A percentile compares a stretch with the other conserved stretches of the same genome.
phyloP scores from a whole-genome alignment of 768 basidiomycete species.

The Termitomyces sp. region DNA sequence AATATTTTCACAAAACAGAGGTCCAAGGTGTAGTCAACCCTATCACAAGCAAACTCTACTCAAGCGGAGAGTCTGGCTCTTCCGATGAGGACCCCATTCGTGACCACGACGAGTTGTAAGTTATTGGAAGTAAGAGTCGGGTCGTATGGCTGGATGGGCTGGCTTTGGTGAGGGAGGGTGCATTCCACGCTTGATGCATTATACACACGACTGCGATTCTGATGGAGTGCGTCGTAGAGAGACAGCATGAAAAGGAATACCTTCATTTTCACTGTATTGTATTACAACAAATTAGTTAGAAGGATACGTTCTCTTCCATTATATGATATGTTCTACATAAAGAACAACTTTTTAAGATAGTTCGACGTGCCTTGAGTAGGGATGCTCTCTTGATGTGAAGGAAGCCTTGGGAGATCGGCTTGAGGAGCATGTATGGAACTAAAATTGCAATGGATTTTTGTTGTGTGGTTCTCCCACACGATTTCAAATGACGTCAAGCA shows the following conservation, averaged over 20 bases:
- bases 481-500: too few relatives aligned
- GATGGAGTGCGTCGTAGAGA: constrained; percentile 5
- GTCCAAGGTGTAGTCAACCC: constrained; percentile 74
- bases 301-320: constrained; percentile 1
- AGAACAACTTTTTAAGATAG: background rate
- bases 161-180: background rate
- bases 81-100: constrained; percentile 33
- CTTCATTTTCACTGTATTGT: constrained; percentile 12
- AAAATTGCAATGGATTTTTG: too few relatives aligned
- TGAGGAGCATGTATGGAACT: too few relatives aligned
- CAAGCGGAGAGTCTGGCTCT: constrained; percentile 28
- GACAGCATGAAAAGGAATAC: constrained; percentile 11
- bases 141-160: background rate
- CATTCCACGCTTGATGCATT: constrained; percentile 5
- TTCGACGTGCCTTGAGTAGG: too few relatives aligned
- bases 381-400: too few relatives aligned
- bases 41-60: constrained; percentile 81
- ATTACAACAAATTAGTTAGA: constrained; percentile 15
- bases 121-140: constrained; percentile 1
- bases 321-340: background rate
- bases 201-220: constrained; percentile 1
- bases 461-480: too few relatives aligned
- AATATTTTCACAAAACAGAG: constrained; percentile 28
- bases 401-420: background rate
- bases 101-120: constrained; percentile 46